Evolutionary conservation across 2,329 filamentous ascomycete species (phyloP).

Genomic region (Penicillium sp.): DNA sequence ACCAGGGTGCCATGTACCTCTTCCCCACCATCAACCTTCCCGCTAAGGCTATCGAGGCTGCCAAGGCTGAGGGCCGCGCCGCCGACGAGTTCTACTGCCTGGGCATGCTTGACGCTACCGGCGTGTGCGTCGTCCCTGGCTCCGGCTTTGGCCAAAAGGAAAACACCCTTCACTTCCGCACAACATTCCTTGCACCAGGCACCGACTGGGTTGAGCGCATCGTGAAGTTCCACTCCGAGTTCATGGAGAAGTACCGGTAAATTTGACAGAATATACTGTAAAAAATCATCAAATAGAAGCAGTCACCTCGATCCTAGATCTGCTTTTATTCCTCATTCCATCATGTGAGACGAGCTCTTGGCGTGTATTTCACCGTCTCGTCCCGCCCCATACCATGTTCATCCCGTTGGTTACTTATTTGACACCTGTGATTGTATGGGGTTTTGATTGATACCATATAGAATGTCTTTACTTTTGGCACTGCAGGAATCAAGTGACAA

Average conservation of each 20-base stretch:
- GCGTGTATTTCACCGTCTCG: not conserved
- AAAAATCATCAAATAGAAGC: not conserved
- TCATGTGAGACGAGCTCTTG: conserved; percentile 6
- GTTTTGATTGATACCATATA: conserved; percentile 19
- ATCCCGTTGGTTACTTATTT: not conserved
- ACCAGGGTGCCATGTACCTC: conserved; percentile 92
- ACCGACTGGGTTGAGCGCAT: conserved; percentile 92
- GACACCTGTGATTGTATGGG: not conserved
- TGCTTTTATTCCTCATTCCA: not conserved
- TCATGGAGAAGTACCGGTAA: conserved; percentile 73
- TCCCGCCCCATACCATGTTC: not conserved
- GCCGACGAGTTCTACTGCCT: conserved; percentile 95
- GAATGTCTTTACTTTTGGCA: conserved; percentile 5
- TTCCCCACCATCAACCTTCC: conserved; percentile 91
- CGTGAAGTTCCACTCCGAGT: conserved; percentile 85
- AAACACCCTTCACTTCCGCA: conserved; percentile 88
- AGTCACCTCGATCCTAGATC: not conserved
- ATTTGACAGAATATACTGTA: not conserved
- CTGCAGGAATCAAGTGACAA: not conserved
- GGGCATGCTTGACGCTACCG: conserved; percentile 86
- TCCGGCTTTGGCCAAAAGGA: conserved; percentile 93
- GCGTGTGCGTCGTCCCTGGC: conserved; percentile 90
- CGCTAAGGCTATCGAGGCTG: conserved; percentile 72
- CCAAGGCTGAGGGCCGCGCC: conserved; percentile 68
- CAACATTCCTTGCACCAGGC: conserved; percentile 93